Evolutionary conservation across 805 yeast species (phyloP), one percentile per base, ranked within the genome.

Genomic region (Maudiozyma bulderi): DNA sequence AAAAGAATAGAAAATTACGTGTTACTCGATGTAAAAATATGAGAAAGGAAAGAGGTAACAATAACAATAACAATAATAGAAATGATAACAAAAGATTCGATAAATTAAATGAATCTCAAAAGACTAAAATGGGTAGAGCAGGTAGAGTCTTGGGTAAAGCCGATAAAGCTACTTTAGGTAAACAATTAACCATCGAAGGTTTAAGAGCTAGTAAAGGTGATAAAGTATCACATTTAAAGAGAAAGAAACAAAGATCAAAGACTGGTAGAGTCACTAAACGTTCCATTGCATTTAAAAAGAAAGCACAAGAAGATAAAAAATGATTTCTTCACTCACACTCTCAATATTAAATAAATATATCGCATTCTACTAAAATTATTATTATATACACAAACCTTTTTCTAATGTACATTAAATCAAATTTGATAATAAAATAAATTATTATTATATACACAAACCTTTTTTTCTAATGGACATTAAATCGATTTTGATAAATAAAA

Each of bases 121-220:
- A 75, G 66, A 84, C 95, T 13, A 78, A 77, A 58, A 66, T 86
- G 38, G 96, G 96, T 37, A 78, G 96, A 65, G 95, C 93, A 20
- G 77, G 76, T 59, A 74, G 78, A 49, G 73, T 84, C 4, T 72
- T 89, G 43, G 91, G 91, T 46, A 86, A 82, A 62, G 86, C 89
- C 47, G 96, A 86, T 62, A 78, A 84, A 58, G 76, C 84, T 35
- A 74, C 83, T 26, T 76, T 81, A 8, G 91, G 91, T 45, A 71
- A 72, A 54, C 58, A 69, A 46, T 62, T 78, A 50, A 59, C 73
- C 6, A 64, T 81, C 35, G 96, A 88, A 70, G 96, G 96, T 54
- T 70, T 76, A 48, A 80, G 95, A 71, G 89, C 96, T 13, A 68
- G 72, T 50, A 84, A 83, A 66, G 89, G 87, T 30, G 78, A 73